Conservation (phyloP, 257 asterid genomes). For the Solanum sitiens region DNA sequence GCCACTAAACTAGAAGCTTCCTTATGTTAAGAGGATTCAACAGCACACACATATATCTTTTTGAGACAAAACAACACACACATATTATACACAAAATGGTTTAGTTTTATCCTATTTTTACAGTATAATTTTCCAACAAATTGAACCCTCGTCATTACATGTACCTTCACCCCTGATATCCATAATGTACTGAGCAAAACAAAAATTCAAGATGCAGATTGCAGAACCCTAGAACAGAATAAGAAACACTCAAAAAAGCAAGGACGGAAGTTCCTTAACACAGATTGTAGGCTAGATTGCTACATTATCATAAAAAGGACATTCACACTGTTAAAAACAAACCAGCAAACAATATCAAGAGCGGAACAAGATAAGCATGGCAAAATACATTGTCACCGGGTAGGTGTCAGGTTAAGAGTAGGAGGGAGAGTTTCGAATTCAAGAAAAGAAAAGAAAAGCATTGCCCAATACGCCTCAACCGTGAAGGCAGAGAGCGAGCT, state of each 20-base stretch:
- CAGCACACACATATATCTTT: not conserved
- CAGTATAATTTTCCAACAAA: not conserved
- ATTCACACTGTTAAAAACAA: not conserved
- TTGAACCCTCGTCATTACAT: not conserved
- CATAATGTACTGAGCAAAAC: not conserved
- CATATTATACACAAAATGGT: not conserved
- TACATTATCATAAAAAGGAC: not conserved
- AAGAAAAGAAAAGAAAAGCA: not conserved
- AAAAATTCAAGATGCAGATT: not conserved
- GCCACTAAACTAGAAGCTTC: not conserved
- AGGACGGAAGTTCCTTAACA: not conserved
- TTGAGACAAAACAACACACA: not conserved
- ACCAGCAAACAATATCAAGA: not conserved
- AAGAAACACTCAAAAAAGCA: not conserved
- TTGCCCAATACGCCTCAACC: not conserved
- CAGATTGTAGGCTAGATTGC: not conserved
- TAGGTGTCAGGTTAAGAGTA: not conserved
- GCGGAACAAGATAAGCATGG: slow-evolving; percentile 9
- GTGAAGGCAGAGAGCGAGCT: not conserved
- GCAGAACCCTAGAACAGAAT: not conserved
- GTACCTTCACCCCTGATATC: not conserved
- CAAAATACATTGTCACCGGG: not conserved
- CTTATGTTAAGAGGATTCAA: not conserved
- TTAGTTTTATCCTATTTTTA: not conserved
- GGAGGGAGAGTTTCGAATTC: not conserved